These are phyloP conservation scores for Barnettozyma californica DNA, from an alignment of 805 yeast species.

Conservation along the genomic window DNA sequence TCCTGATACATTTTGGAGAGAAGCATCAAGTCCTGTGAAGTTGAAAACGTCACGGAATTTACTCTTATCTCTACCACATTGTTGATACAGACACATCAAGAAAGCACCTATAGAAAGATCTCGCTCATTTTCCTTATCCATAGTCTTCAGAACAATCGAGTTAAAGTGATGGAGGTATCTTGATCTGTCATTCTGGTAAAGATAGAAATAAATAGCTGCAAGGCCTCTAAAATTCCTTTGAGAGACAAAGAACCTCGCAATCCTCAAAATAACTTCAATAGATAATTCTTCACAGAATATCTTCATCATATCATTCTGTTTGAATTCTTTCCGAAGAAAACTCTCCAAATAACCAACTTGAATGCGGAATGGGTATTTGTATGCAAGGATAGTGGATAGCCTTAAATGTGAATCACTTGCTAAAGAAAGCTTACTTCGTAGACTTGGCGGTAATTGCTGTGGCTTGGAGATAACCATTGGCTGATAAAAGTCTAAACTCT, in stretches of 20 bases:
- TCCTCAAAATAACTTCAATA: conserved; percentile 8
- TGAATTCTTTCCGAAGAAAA: conserved; percentile 10
- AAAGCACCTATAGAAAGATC: conserved; percentile 13
- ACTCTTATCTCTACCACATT: conserved; percentile 9
- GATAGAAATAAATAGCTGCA: conserved; percentile 8
- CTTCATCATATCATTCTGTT: not conserved
- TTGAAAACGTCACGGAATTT: conserved; percentile 11
- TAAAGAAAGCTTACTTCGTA: conserved; percentile 1
- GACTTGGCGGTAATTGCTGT: conserved; percentile 3
- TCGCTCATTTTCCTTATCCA: conserved; percentile 13
- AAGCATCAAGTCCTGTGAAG: conserved; percentile 9
- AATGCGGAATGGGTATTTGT: conserved; percentile 10
- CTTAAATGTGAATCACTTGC: conserved; percentile 18
- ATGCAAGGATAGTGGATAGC: conserved; percentile 10
- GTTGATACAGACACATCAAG: conserved; percentile 11
- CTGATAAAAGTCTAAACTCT: not conserved
- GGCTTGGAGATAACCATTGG: too few relatives aligned
- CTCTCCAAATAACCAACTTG: conserved; percentile 7
- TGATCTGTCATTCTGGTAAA: conserved; percentile 5
- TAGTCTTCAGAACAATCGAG: conserved; percentile 6
- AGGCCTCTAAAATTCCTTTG: conserved; percentile 13
- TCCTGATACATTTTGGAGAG: conserved; percentile 1
- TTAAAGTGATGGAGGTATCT: conserved; percentile 6
- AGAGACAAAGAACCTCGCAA: conserved; percentile 7
- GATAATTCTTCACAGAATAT: conserved; percentile 1